Evolutionary conservation across 805 yeast genomes (phyloP).

Genomic region (fission yeast (Schizosaccharomyces pombe)): DNA sequence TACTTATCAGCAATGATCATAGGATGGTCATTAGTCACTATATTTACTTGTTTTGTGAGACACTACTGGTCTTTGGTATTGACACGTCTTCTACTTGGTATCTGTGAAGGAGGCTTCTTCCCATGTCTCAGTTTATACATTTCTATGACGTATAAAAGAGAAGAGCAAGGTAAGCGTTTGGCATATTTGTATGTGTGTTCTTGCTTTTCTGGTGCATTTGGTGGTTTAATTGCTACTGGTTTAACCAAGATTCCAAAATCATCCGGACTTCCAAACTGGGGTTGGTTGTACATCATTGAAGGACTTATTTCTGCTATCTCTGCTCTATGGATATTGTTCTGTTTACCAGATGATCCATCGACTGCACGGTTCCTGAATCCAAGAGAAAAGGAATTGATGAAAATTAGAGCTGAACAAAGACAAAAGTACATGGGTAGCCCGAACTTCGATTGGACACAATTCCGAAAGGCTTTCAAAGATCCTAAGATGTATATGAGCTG

Average conservation of each 20-base stretch:
- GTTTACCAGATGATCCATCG: conserved; percentile 49
- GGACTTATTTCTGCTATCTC: conserved; percentile 18
- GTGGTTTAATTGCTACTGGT: conserved; percentile 21
- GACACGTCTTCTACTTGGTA: conserved; percentile 23
- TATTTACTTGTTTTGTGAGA: conserved; percentile 25
- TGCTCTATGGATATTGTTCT: conserved; percentile 20
- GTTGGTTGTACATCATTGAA: conserved; percentile 32
- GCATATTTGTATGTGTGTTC: conserved; percentile 19
- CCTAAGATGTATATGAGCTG: too few relatives aligned
- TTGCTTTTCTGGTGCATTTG: conserved; percentile 17
- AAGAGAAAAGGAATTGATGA: conserved; percentile 29
- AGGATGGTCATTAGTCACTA: conserved; percentile 25
- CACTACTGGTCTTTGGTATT: conserved; percentile 22
- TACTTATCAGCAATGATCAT: conserved; percentile 25
- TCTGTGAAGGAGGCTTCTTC: conserved; percentile 20
- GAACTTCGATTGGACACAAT: too few relatives aligned
- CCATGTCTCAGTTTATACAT: conserved; percentile 20
- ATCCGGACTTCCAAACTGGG: conserved; percentile 17
- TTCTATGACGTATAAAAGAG: conserved; percentile 18
- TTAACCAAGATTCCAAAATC: conserved; percentile 16
- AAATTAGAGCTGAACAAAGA: too few relatives aligned
- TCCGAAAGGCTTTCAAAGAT: too few relatives aligned
- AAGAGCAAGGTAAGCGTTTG: conserved; percentile 18
- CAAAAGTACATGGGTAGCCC: too few relatives aligned
- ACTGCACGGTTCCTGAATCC: conserved; percentile 28